Percentiles rank a stretch among this genome's conserved stretches.
Conservation (phyloP, 768 basidiomycete species). For the Rhizopogon vinicolor region DNA sequence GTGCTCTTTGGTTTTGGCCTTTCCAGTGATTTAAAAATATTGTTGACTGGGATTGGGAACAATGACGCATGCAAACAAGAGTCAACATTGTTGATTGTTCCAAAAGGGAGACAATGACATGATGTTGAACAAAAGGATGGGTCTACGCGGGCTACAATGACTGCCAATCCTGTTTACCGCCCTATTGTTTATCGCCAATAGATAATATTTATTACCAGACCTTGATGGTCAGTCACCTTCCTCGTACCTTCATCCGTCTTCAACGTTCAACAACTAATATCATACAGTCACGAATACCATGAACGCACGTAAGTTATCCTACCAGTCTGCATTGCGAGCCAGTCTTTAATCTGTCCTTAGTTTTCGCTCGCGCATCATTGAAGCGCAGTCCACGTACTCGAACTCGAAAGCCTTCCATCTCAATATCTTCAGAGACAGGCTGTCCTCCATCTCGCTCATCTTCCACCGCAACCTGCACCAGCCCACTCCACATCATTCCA, state of each 20-base stretch:
- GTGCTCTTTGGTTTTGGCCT: too few relatives aligned
- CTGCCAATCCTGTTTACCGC: background rate
- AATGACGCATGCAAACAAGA: background rate
- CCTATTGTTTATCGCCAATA: constrained; percentile 16
- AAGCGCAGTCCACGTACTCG: constrained; percentile 21
- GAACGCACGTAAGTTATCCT: constrained; percentile 14
- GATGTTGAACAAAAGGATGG: constrained; percentile 22
- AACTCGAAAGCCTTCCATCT: constrained; percentile 14
- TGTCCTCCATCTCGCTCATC: constrained; percentile 7
- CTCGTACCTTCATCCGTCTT: constrained; percentile 1
- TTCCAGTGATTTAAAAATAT: too few relatives aligned
- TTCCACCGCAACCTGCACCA: constrained; percentile 5
- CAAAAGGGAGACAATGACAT: constrained; percentile 19
- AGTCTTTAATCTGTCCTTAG: constrained; percentile 9
- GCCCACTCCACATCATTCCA: constrained; percentile 28
- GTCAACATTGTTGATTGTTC: constrained; percentile 10
- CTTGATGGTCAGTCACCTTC: background rate
- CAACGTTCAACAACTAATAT: constrained; percentile 6
- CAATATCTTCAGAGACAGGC: constrained; percentile 5
- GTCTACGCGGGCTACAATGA: constrained; percentile 3
- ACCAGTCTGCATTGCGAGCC: background rate
- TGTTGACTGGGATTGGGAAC: background rate
- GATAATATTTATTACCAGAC: constrained; percentile 16
- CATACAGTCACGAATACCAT: constrained; percentile 14
- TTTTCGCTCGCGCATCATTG: constrained; percentile 19